Evolutionary conservation across 2,329 filamentous ascomycete species (phyloP).

Genomic region (Thielaviopsis populi): DNA sequence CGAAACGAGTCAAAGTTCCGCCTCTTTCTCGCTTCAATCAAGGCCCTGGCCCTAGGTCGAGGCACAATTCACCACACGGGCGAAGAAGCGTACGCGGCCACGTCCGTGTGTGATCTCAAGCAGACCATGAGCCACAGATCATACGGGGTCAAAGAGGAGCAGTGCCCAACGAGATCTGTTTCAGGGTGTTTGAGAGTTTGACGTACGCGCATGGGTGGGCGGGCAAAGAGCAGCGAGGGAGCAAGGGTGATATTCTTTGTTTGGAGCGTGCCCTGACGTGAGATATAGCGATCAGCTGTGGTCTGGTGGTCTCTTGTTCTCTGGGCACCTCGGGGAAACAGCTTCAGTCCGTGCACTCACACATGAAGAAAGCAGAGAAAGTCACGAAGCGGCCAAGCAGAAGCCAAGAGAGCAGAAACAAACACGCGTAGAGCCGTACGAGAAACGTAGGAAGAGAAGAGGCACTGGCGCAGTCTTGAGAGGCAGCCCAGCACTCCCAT

Average conservation of each 20-base stretch:
- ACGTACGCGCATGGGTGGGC: background rate
- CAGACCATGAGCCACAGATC: background rate
- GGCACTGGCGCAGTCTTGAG: too few species aligned
- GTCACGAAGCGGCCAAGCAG: background rate
- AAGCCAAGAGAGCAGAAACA: background rate
- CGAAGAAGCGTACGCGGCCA: background rate
- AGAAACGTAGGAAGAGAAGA: background rate
- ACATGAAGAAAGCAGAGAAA: background rate
- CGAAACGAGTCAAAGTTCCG: background rate
- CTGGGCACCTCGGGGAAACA: background rate
- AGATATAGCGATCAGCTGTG: background rate
- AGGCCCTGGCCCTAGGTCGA: background rate
- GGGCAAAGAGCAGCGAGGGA: background rate
- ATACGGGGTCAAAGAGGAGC: background rate
- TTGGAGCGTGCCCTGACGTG: background rate
- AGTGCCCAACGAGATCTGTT: conserved; percentile 6
- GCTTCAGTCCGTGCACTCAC: background rate
- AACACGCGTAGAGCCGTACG: background rate
- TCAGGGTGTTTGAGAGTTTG: conserved; percentile 14
- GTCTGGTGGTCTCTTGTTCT: background rate
- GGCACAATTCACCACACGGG: background rate
- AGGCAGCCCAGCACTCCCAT: too few species aligned
- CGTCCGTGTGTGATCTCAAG: background rate
- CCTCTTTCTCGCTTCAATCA: background rate
- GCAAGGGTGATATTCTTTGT: background rate